phyloP scores from a whole-genome alignment of 2,329 filamentous ascomycete genomes.

The Paecilomyces sp. region DNA sequence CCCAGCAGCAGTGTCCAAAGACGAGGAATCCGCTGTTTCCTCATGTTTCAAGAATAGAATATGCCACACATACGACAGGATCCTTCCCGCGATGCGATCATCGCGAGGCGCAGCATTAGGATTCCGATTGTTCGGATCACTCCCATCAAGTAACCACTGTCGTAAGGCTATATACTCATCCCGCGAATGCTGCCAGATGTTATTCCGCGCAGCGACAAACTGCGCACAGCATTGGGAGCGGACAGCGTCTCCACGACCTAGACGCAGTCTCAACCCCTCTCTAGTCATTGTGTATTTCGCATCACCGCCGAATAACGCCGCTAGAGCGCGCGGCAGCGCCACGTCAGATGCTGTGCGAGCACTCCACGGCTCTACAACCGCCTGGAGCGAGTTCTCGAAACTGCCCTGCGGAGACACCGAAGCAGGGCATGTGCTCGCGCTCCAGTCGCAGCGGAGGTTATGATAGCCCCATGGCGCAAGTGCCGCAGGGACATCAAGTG shows the following conservation, averaged over 20 bases:
- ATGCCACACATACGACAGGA: constrained; percentile 45
- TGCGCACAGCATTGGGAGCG: constrained; percentile 50
- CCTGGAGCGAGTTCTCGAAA: constrained; percentile 32
- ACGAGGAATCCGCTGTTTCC: not conserved
- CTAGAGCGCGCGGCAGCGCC: constrained; percentile 27
- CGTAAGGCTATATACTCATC: constrained; percentile 48
- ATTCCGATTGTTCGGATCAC: constrained; percentile 3
- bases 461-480: constrained; percentile 37
- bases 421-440: constrained; percentile 32
- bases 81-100: constrained; percentile 38
- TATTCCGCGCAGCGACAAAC: constrained; percentile 45
- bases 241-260: constrained; percentile 38
- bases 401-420: constrained; percentile 32
- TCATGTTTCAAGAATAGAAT: constrained; percentile 35
- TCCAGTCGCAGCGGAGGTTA: constrained; percentile 47
- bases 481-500: constrained; percentile 33
- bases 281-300: constrained; percentile 23
- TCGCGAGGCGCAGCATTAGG: constrained; percentile 30
- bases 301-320: constrained; percentile 28
- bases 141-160: constrained; percentile 46
- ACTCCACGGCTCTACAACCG: constrained; percentile 37
- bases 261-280: constrained; percentile 10
- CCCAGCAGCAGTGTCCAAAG: constrained; percentile 6
- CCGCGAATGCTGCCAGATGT: constrained; percentile 42
- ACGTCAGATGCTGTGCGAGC: constrained; percentile 33